A percentile compares a stretch with the other conserved stretches of the same genome.
phyloP scores from a whole-genome alignment of 371 early-diverging fungal genomes.

The Mucor plumbeus region DNA sequence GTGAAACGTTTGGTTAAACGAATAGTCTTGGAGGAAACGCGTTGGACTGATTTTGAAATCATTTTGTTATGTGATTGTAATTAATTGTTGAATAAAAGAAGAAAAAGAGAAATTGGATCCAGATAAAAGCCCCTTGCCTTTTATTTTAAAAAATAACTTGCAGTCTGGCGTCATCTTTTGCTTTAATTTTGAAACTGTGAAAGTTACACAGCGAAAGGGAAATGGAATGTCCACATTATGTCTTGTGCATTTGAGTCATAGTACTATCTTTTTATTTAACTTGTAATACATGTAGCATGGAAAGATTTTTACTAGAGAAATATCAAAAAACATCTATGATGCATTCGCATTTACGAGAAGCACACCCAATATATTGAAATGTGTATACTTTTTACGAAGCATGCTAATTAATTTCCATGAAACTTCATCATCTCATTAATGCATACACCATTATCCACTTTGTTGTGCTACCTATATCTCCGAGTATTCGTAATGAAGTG shows the following conservation, averaged over 20 bases:
- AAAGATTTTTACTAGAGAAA: too few relatives aligned
- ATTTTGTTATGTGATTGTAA: conserved; percentile 13
- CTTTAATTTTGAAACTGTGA: conserved; percentile 4
- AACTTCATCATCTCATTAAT: neutral
- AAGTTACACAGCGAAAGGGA: neutral
- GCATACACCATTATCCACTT: neutral
- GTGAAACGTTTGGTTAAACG: conserved; percentile 23
- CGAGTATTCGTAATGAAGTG: neutral
- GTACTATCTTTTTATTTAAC: too few relatives aligned
- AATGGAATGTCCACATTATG: neutral
- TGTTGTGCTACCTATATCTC: neutral
- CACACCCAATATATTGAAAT: neutral
- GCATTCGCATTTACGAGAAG: neutral
- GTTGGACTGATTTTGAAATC: conserved; percentile 25
- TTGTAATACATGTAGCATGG: too few relatives aligned
- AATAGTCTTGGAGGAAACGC: conserved; percentile 1
- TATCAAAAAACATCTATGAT: too few relatives aligned
- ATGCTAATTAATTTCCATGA: too few relatives aligned
- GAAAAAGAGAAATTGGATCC: neutral
- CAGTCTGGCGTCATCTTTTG: conserved; percentile 19
- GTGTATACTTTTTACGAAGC: too few relatives aligned
- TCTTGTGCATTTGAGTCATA: conserved; percentile 3
- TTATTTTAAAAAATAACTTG: neutral
- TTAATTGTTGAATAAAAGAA: neutral
- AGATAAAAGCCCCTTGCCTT: conserved; percentile 13